A percentile compares a stretch with the other conserved stretches of the same genome.
phyloP scores from a whole-genome alignment of 805 yeast genomes.

The Candida nemodendra region DNA sequence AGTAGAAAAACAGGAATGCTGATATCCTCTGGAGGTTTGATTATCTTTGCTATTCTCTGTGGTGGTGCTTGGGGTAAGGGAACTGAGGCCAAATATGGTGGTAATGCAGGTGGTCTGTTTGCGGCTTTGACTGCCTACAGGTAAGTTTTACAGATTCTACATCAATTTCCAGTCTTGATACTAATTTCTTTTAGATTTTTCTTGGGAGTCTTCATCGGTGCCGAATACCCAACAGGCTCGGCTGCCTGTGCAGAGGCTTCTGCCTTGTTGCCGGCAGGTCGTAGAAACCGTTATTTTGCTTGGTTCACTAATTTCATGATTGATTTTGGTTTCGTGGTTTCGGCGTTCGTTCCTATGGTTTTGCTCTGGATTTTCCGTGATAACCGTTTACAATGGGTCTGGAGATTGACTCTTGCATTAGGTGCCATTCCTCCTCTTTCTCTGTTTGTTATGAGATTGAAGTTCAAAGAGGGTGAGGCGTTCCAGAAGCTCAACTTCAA shows the following conservation, averaged over 20 bases:
- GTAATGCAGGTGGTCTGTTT: slow-evolving; percentile 71
- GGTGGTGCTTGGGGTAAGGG: slow-evolving; percentile 87
- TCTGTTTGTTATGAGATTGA: slow-evolving; percentile 73
- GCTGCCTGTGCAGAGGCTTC: slow-evolving; percentile 94
- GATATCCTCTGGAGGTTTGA: slow-evolving; percentile 69
- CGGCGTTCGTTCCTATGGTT: slow-evolving; percentile 85
- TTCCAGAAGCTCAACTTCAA: slow-evolving; percentile 72
- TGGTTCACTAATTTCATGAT: slow-evolving; percentile 90
- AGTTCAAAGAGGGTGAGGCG: slow-evolving; percentile 69
- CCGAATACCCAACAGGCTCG: slow-evolving; percentile 92
- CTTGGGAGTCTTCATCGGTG: slow-evolving; percentile 90
- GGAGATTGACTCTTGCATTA: slow-evolving; percentile 88
- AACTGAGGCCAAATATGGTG: slow-evolving; percentile 33
- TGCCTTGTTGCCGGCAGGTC: slow-evolving; percentile 71
- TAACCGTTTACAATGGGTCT: slow-evolving; percentile 71
- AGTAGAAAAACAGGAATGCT: slow-evolving; percentile 86
- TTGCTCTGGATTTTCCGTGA: slow-evolving; percentile 77
- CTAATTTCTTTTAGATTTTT: too few species aligned
- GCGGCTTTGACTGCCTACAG: slow-evolving; percentile 74
- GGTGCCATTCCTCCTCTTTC: slow-evolving; percentile 88
- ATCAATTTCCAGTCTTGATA: too few species aligned
- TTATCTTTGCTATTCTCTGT: slow-evolving; percentile 72
- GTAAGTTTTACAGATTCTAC: too few species aligned
- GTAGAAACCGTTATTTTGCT: slow-evolving; percentile 83
- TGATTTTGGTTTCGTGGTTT: slow-evolving; percentile 79